phyloP scores from a whole-genome alignment of 2,329 filamentous ascomycete species.

The Ophiostoma perfectum region DNA sequence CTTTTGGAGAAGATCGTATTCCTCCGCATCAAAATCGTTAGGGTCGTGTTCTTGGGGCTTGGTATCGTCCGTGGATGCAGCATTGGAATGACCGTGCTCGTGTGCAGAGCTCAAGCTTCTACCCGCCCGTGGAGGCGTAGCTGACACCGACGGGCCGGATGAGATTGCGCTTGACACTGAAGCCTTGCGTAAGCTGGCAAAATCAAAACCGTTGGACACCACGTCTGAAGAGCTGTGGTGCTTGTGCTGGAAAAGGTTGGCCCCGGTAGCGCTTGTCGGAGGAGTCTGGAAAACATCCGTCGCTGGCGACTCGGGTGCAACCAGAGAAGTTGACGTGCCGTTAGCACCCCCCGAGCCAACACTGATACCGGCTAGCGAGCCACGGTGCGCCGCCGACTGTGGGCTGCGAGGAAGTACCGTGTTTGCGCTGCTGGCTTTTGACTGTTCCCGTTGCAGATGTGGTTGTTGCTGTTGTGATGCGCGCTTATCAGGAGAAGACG shows the following conservation, averaged over 20 bases:
- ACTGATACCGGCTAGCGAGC: conserved; percentile 26
- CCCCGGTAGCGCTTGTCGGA: conserved; percentile 38
- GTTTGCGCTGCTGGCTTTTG: conserved; percentile 34
- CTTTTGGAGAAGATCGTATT: conserved; percentile 63
- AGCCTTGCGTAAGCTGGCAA: conserved; percentile 35
- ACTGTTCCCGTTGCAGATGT: conserved; percentile 28
- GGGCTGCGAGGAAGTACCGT: conserved; percentile 34
- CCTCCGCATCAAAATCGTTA: conserved; percentile 57
- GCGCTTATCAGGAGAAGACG: background rate
- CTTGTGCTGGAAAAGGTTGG: conserved; percentile 35
- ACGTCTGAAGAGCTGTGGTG: conserved; percentile 43
- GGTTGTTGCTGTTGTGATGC: background rate
- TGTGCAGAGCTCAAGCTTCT: conserved; percentile 32
- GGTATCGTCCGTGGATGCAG: conserved; percentile 27
- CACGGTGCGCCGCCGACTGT: conserved; percentile 33
- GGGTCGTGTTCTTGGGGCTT: conserved; percentile 9
- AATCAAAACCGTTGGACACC: conserved; percentile 35
- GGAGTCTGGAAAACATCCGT: conserved; percentile 48
- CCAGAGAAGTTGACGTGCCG: background rate
- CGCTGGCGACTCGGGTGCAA: conserved; percentile 35
- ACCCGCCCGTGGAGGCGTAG: conserved; percentile 34
- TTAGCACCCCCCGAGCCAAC: conserved; percentile 11
- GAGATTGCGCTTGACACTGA: conserved; percentile 42
- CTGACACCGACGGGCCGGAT: conserved; percentile 34
- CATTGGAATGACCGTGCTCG: conserved; percentile 27